Conservation (phyloP, 331 rosid species). For the Dryas integrifolia region DNA sequence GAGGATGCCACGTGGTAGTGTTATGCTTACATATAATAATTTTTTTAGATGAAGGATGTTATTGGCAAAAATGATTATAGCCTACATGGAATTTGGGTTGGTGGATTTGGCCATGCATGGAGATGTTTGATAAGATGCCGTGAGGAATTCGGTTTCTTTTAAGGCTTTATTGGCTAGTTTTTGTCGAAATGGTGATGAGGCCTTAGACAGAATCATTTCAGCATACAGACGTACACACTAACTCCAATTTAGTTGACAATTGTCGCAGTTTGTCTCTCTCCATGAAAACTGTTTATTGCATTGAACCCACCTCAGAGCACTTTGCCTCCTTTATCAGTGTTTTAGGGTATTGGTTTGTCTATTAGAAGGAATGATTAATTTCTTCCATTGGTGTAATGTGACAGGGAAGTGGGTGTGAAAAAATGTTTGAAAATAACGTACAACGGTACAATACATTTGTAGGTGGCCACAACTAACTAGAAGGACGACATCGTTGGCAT, state of each 20-base stretch:
- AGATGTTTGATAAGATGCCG: conserved; percentile 66
- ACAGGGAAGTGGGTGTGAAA: too few species aligned
- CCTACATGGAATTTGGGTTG: conserved; percentile 64
- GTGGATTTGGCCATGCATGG: conserved; percentile 45
- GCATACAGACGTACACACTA: conserved; percentile 53
- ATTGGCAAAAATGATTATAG: conserved; percentile 60
- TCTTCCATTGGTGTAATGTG: too few species aligned
- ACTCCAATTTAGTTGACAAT: conserved; percentile 56
- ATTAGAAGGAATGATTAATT: conserved; percentile 17
- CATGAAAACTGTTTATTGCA: conserved; percentile 44
- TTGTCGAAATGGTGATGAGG: conserved; percentile 57
- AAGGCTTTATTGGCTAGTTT: conserved; percentile 75
- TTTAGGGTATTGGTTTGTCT: conserved; percentile 70
- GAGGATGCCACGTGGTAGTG: too few species aligned
- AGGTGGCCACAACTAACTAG: too few species aligned
- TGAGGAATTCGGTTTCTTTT: conserved; percentile 49
- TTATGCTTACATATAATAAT: too few species aligned
- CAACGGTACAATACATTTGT: too few species aligned
- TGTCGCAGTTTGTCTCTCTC: conserved; percentile 59
- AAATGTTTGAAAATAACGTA: too few species aligned
- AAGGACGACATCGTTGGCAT: too few species aligned
- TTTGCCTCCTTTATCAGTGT: conserved; percentile 69
- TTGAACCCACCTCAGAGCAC: conserved; percentile 62
- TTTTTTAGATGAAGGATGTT: conserved; percentile 37
- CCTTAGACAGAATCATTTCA: conserved; percentile 64